Percentiles rank a stretch among this genome's conserved stretches.
These are phyloP conservation scores for Lycium ferocissimum DNA, from an alignment of 257 asterid genomes.

Conservation along the genomic window DNA sequence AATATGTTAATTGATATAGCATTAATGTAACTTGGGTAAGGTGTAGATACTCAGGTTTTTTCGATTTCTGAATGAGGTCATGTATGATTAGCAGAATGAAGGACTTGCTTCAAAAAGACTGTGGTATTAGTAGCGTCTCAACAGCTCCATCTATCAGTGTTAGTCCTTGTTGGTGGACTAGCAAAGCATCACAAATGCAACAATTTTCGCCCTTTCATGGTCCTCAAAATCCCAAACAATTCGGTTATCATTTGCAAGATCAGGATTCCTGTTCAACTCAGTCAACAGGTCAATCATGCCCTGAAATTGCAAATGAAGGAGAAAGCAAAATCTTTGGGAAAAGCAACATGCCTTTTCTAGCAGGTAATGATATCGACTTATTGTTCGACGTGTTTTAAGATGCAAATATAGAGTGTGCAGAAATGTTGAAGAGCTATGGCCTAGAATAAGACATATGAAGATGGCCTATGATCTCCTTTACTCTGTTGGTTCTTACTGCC, in stretches of 20 bases:
- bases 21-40: background rate
- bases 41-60: background rate
- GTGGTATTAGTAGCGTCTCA: constrained; percentile 9
- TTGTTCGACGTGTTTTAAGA: background rate
- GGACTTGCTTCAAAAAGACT: constrained; percentile 27
- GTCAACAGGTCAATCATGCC: constrained; percentile 37
- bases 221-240: constrained; percentile 18
- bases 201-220: constrained; percentile 20
- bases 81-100: constrained; percentile 23
- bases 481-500: background rate
- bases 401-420: background rate
- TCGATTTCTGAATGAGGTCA: background rate
- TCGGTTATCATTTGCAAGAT: constrained; percentile 35
- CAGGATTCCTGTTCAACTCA: constrained; percentile 42
- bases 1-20: background rate
- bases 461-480: background rate
- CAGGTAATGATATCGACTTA: constrained; percentile 27
- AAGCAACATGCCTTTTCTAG: background rate
- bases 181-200: constrained; percentile 25
- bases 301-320: constrained; percentile 29
- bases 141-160: constrained; percentile 23
- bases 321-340: constrained; percentile 30
- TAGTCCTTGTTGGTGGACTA: constrained; percentile 38
- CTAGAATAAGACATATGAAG: background rate
- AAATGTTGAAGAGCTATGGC: background rate